phyloP scores from a whole-genome alignment of 306 rosid genomes.

The Prunus persica region DNA sequence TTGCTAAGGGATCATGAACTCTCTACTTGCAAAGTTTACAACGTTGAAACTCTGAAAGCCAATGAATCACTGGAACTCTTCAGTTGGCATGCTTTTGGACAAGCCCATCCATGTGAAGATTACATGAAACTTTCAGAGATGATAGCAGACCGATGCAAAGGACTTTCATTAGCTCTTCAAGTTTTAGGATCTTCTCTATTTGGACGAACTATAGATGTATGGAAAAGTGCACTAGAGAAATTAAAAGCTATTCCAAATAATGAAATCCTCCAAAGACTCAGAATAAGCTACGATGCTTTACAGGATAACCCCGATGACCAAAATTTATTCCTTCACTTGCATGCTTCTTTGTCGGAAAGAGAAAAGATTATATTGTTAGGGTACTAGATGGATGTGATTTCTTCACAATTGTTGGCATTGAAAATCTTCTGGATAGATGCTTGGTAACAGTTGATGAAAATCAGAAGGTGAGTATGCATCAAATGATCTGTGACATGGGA shows the following conservation, averaged over 20 bases:
- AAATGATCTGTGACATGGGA: not conserved
- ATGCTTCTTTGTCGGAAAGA: not conserved
- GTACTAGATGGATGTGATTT: not conserved
- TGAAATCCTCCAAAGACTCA: not conserved
- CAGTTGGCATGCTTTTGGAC: not conserved
- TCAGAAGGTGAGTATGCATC: not conserved
- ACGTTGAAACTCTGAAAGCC: not conserved
- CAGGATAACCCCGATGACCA: not conserved
- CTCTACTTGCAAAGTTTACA: not conserved
- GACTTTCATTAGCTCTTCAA: not conserved
- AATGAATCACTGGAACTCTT: not conserved
- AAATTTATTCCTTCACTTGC: not conserved
- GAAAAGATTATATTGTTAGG: not conserved
- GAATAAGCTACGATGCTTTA: not conserved
- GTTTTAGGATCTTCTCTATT: not conserved
- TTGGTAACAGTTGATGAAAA: too few species aligned
- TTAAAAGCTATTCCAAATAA: not conserved
- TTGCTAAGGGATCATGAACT: not conserved
- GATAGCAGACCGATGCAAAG: not conserved
- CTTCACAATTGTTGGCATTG: not conserved
- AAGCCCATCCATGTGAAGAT: not conserved
- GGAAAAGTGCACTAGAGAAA: not conserved
- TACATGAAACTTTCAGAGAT: not conserved
- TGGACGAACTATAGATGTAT: not conserved
- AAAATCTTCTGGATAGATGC: too few species aligned